These are phyloP conservation scores for Inonotus hispidus DNA, from an alignment of 1,284 basidiomycete species.

Conservation along the genomic window DNA sequence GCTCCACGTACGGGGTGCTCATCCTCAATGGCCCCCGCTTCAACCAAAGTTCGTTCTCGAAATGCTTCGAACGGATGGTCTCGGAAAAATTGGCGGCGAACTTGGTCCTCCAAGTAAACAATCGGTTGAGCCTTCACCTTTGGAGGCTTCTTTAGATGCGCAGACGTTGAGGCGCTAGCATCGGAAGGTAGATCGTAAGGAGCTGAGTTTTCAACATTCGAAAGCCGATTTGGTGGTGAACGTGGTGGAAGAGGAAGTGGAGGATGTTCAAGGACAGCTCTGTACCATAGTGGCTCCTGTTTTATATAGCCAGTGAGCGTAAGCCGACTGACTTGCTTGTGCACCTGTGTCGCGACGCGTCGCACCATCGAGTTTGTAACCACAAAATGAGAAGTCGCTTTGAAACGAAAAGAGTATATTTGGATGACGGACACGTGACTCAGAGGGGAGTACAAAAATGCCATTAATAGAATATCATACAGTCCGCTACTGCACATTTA, in stretches of 20 bases:
- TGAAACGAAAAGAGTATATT: conserved; percentile 2
- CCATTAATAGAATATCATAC: not conserved
- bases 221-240: conserved; percentile 48
- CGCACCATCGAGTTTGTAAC: conserved; percentile 60
- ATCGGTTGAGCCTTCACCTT: conserved; percentile 59
- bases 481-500: conserved; percentile 38
- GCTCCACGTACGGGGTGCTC: conserved; percentile 53
- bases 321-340: conserved; percentile 82
- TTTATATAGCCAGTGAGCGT: conserved; percentile 67
- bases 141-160: conserved; percentile 30
- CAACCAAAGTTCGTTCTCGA: conserved; percentile 74
- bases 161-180: conserved; percentile 23
- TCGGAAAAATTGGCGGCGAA: conserved; percentile 88
- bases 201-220: conserved; percentile 23
- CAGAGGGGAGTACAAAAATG: not conserved
- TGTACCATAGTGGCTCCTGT: conserved; percentile 79
- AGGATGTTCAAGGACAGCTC: conserved; percentile 82
- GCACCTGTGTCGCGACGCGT: conserved; percentile 82
- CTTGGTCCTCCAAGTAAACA: conserved; percentile 79
- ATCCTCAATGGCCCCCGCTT: conserved; percentile 53
- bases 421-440: conserved; percentile 8
- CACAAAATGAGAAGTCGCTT: not conserved
- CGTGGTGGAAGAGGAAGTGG: conserved; percentile 81
- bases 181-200: conserved; percentile 40
- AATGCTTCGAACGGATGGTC: conserved; percentile 98